Percentiles rank a stretch among this genome's conserved stretches.
phyloP scores from a whole-genome alignment of 2,329 filamentous ascomycete species.

The Fusarium secorum region DNA sequence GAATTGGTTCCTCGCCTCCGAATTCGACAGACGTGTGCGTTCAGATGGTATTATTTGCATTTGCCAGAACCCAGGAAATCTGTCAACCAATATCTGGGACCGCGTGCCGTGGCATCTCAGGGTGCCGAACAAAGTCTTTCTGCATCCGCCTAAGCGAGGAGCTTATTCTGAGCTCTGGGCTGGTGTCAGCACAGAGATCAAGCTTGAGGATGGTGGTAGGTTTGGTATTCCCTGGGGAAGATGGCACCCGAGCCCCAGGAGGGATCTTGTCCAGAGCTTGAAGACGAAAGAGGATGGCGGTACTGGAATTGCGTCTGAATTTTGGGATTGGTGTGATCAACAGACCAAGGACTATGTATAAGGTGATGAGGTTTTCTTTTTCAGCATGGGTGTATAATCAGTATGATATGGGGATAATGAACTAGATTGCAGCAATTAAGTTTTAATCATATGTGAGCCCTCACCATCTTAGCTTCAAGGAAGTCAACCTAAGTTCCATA shows the following conservation, averaged over 20 bases:
- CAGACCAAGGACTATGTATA: not conserved
- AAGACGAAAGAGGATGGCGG: not conserved
- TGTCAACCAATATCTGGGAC: conserved; percentile 39
- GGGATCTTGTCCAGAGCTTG: not conserved
- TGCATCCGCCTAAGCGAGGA: conserved; percentile 45
- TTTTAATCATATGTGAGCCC: too few species aligned
- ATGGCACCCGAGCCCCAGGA: not conserved
- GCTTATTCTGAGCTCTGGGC: conserved; percentile 54
- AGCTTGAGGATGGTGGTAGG: conserved; percentile 34
- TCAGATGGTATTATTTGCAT: conserved; percentile 41
- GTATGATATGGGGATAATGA: not conserved
- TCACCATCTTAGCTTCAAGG: not conserved
- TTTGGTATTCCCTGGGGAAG: conserved; percentile 5
- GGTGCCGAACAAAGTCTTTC: conserved; percentile 33
- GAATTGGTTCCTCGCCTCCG: conserved; percentile 45
- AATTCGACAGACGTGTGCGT: conserved; percentile 42
- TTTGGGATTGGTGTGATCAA: conserved; percentile 9
- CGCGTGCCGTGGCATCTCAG: conserved; percentile 7
- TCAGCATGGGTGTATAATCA: accelerated
- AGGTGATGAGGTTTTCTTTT: too few species aligned
- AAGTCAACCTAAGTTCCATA: not conserved
- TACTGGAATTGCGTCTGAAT: not conserved
- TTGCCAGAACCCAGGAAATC: conserved; percentile 47
- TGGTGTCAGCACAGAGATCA: conserved; percentile 49
- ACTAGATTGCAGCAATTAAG: too few species aligned